phyloP scores from a whole-genome alignment of 495 filamentous ascomycete species.

The Penicillium maclennaniae region DNA sequence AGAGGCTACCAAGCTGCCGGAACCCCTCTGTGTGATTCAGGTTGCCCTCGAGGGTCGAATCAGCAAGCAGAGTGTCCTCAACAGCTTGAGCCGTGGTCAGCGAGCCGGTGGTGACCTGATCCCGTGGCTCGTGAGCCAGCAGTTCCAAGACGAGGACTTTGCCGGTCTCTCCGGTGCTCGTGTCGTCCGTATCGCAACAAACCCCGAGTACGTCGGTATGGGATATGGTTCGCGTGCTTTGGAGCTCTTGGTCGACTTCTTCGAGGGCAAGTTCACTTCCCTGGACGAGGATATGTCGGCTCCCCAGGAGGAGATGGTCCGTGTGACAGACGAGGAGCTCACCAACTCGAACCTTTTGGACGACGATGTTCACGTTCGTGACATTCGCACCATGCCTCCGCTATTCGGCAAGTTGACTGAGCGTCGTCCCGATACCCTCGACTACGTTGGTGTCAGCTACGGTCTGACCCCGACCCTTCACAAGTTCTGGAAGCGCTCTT shows the following conservation, averaged over 20 bases:
- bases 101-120: conserved; percentile 93
- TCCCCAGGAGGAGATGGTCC: conserved; percentile 57
- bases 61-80: conserved; percentile 85
- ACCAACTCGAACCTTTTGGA: conserved; percentile 72
- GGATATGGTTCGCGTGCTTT: conserved; percentile 91
- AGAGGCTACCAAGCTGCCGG: conserved; percentile 72
- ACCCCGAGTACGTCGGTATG: conserved; percentile 91
- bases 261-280: conserved; percentile 86
- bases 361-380: conserved; percentile 85
- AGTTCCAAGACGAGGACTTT: conserved; percentile 98
- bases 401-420: conserved; percentile 88
- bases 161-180: conserved; percentile 89
- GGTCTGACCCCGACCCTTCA: conserved; percentile 85
- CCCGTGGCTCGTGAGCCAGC: conserved; percentile 95
- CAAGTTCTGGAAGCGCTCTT: conserved; percentile 90
- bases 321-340: conserved; percentile 82
- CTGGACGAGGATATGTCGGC: conserved; percentile 60
- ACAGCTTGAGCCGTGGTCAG: conserved; percentile 81
- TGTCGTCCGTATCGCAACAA: conserved; percentile 91
- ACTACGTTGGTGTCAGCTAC: conserved; percentile 94
- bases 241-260: conserved; percentile 83
- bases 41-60: conserved; percentile 93
- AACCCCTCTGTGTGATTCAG: conserved; percentile 93
- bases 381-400: conserved; percentile 87
- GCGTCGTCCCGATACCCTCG: conserved; percentile 71